phyloP scores from a whole-genome alignment of 768 basidiomycete genomes.

The Mycena epipterygia region DNA sequence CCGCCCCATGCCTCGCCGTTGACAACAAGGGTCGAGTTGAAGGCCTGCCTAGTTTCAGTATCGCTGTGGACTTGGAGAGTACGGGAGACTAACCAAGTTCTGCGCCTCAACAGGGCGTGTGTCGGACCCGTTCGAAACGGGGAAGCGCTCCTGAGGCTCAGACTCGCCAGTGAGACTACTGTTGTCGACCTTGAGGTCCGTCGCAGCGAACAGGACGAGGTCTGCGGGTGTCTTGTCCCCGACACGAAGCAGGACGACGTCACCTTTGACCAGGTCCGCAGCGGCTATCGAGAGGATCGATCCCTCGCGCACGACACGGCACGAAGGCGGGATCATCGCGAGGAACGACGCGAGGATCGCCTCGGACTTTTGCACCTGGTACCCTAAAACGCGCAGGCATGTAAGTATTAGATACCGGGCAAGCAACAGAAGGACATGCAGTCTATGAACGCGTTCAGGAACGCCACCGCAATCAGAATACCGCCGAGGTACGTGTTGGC shows the following conservation, averaged over 20 bases:
- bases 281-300: slow-evolving; percentile 69
- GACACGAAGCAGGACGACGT: slow-evolving; percentile 72
- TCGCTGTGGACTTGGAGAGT: neutral
- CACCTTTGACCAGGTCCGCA: slow-evolving; percentile 74
- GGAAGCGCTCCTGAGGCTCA: slow-evolving; percentile 73
- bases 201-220: slow-evolving; percentile 68
- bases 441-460: slow-evolving; percentile 79
- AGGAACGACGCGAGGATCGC: slow-evolving; percentile 80
- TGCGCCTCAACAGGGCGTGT: slow-evolving; percentile 72
- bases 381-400: too few species aligned
- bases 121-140: slow-evolving; percentile 60
- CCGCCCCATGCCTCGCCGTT: slow-evolving; percentile 82
- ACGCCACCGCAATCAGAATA: slow-evolving; percentile 76
- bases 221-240: slow-evolving; percentile 84
- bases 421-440: slow-evolving; percentile 49
- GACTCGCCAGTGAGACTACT: slow-evolving; percentile 81
- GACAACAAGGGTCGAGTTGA: slow-evolving; percentile 77
- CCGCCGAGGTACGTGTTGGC: slow-evolving; percentile 78
- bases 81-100: slow-evolving; percentile 62
- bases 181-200: slow-evolving; percentile 79
- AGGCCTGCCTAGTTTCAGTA: slow-evolving; percentile 57
- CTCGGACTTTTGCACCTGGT: slow-evolving; percentile 81
- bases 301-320: slow-evolving; percentile 72
- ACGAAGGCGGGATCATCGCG: slow-evolving; percentile 80
- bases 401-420: too few species aligned